These are phyloP conservation scores for Neopestalotiopsis sp. DNA, from an alignment of 2,329 filamentous ascomycete genomes.

Conservation along the genomic window DNA sequence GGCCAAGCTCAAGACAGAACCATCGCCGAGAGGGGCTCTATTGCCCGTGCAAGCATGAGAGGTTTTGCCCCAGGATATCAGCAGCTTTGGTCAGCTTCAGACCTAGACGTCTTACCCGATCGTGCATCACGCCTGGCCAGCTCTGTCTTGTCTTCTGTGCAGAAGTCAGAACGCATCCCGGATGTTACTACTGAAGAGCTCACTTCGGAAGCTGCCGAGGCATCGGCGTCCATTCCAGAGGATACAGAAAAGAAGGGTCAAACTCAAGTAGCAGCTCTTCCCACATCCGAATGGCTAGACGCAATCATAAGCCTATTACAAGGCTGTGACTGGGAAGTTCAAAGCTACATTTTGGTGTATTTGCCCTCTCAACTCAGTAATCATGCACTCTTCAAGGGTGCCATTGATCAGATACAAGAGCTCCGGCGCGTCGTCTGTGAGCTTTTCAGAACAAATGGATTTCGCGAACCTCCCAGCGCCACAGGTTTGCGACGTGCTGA, in stretches of 20 bases:
- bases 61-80: conserved; percentile 45
- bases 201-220: conserved; percentile 20
- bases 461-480: conserved; percentile 81
- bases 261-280: conserved; percentile 50
- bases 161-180: background rate
- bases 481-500: conserved; percentile 85
- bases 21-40: conserved; percentile 44
- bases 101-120: conserved; percentile 60
- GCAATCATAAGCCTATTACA: conserved; percentile 76
- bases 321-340: conserved; percentile 87
- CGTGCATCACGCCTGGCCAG: conserved; percentile 52
- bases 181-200: background rate
- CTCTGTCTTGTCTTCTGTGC: conserved; percentile 52
- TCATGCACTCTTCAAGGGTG: conserved; percentile 79
- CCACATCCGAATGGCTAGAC: conserved; percentile 76
- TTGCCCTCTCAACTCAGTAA: conserved; percentile 89
- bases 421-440: conserved; percentile 81
- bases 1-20: conserved; percentile 49
- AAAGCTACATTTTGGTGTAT: conserved; percentile 88
- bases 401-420: conserved; percentile 76
- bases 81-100: conserved; percentile 64
- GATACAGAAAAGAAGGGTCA: conserved; percentile 18
- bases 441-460: conserved; percentile 77
- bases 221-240: conserved; percentile 18
- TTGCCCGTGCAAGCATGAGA: conserved; percentile 47